Evolutionary conservation across 148 eudicot genomes (phyloP).

Genomic region (Vaccinium corymbosum): DNA sequence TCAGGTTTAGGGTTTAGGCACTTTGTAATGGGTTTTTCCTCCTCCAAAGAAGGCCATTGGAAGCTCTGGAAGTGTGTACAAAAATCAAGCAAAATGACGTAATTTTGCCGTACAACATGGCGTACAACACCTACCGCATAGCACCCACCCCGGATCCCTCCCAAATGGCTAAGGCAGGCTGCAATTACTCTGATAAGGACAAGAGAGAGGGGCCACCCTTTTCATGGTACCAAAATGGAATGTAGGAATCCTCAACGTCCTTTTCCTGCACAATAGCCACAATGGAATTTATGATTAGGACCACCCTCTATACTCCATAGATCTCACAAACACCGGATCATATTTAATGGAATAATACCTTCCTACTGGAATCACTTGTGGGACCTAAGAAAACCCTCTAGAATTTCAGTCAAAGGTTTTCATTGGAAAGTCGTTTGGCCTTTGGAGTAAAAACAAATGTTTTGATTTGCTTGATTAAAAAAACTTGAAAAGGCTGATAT

Average conservation of each 20-base stretch:
- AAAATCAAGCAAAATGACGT: too few relatives aligned
- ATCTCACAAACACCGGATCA: background rate
- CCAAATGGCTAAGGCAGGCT: slow-evolving; percentile 1
- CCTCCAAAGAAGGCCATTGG: too few relatives aligned
- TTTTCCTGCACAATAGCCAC: slow-evolving; percentile 1
- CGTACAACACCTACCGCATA: too few relatives aligned
- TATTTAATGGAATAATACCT: background rate
- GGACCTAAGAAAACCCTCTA: background rate
- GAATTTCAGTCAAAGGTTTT: background rate
- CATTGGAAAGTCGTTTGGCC: background rate
- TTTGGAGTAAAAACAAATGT: background rate
- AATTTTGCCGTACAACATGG: too few relatives aligned
- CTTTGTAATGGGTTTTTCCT: too few relatives aligned
- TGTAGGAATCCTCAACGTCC: slow-evolving; percentile 8
- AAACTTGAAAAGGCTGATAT: background rate
- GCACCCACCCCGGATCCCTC: too few relatives aligned
- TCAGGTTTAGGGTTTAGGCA: too few relatives aligned
- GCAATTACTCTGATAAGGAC: slow-evolving; percentile 17
- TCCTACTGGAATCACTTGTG: background rate
- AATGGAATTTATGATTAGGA: background rate
- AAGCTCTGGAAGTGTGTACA: too few relatives aligned
- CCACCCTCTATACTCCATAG: background rate
- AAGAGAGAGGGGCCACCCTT: slow-evolving; percentile 13
- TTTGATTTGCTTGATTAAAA: background rate
- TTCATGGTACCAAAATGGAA: slow-evolving; percentile 17